Evolutionary conservation across 1,284 basidiomycete species (phyloP), one percentile per base, ranked within the genome.

Genomic region (Mixia osmundae): DNA sequence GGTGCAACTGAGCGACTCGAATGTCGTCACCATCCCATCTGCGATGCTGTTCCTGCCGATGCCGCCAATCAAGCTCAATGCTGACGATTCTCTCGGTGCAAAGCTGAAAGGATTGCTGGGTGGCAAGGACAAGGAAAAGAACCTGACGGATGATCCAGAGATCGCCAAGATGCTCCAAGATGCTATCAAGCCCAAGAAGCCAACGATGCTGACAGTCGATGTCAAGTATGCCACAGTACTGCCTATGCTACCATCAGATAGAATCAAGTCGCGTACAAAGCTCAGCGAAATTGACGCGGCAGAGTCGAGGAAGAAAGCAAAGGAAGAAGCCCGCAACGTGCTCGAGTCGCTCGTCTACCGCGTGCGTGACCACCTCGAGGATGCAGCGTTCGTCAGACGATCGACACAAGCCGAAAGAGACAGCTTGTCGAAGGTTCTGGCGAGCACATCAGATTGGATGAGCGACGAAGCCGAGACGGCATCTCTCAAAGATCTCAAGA

Each of bases 341-440:
- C 70, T 99, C 38, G 91, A 99, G 57, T 69, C 75, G 19, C 89
- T 87, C 56, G 58, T 95, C 14, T 99, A 99, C 61, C 70, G 73
- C 39, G 61, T 94, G 23, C 72, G 80, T 16, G 85, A 87, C 52
- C 62, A 85, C 18, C 60, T 95, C 7, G 67, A 71, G 19, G 68
- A 72, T 4, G 28, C 24, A 15, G 73, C 76, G 12, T 77, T 83
- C 59, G 68, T 68, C 54, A 72, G 73, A 51, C 87, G 71, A 53
- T 80, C 75, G 28, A 74, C 70, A 43, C 58, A 64, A 8, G 51
- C 56, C 7, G 91, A 99, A 58, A 63, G 79, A 37, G 57, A 65
- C 36, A 59, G 59, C 14, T 67, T 99, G 38, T 53, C 60, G 5
- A 62, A 65, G 36, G 68, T 70, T 50, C 60, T 80, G 4, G 67